These are phyloP conservation scores for Hericium rajendrae DNA, from an alignment of 768 basidiomycete genomes.

Conservation along the genomic window DNA sequence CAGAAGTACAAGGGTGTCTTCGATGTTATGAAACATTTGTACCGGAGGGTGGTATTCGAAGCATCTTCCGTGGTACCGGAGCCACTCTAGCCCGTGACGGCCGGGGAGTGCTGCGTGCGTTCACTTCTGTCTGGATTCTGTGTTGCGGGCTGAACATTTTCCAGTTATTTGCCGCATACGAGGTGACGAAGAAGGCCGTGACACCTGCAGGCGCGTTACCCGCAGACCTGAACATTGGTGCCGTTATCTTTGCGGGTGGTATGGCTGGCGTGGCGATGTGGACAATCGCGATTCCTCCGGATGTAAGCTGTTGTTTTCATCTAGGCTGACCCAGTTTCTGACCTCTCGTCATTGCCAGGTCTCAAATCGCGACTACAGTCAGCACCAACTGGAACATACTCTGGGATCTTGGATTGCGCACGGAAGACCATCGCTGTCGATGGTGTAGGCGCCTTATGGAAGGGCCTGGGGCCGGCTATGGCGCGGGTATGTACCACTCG, in stretches of 20 bases:
- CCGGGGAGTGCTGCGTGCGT: slow-evolving; percentile 90
- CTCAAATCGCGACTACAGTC: slow-evolving; percentile 94
- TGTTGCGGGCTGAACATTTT: slow-evolving; percentile 6
- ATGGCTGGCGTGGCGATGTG: slow-evolving; percentile 97
- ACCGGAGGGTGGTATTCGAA: slow-evolving; percentile 89
- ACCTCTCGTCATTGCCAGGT: slow-evolving; percentile 42
- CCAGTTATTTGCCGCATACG: slow-evolving; percentile 93
- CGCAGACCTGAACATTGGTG: slow-evolving; percentile 72
- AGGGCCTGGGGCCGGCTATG: slow-evolving; percentile 97
- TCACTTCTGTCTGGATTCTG: not conserved
- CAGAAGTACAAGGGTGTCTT: slow-evolving; percentile 81
- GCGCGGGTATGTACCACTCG: slow-evolving; percentile 49
- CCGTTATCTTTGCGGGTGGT: slow-evolving; percentile 87
- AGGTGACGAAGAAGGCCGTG: slow-evolving; percentile 80
- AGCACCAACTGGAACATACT: slow-evolving; percentile 96
- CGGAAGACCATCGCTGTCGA: slow-evolving; percentile 86
- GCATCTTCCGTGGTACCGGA: slow-evolving; percentile 85
- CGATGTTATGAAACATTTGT: slow-evolving; percentile 84
- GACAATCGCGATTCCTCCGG: slow-evolving; percentile 93
- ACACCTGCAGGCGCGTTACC: slow-evolving; percentile 76
- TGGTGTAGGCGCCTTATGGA: slow-evolving; percentile 86
- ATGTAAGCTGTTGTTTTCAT: slow-evolving; percentile 44
- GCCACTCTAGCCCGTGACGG: slow-evolving; percentile 96
- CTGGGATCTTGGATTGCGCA: slow-evolving; percentile 86
- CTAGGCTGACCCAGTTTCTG: not conserved